Evolutionary conservation across 1,139 yeast species (phyloP), one percentile per base, ranked within the genome.

Genomic region (Geotrichum citri-aurantii): DNA sequence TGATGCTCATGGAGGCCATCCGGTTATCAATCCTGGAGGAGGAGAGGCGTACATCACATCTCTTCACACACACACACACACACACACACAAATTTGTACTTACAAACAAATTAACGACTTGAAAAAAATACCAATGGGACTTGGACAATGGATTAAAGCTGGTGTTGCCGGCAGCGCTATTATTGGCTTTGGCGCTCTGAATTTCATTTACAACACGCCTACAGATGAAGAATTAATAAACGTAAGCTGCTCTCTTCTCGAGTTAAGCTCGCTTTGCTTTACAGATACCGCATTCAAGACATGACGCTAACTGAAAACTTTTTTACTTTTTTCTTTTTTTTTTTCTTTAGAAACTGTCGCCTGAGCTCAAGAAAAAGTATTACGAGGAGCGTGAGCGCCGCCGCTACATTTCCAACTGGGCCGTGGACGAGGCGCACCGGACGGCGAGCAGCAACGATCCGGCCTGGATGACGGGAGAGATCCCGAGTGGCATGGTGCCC

Each of bases 211-310:
- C 69, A 82, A 92, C 2, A 85, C 90, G 0, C 97, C 97, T 1
- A 81, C 93, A 0, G 96, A 89, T 65, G 96, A 90, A 65, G 81
- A 91, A 68, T 73, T 91, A 57, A 80, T 91, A 50, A 82, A 84
- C 17, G 68, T 66, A 59, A 59, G 70, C 29, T 7, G 29, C 7
- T 7, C 29, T 60, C 31, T 40, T 24, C 8, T n/a, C n/a, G n/a
- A n/a, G n/a, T n/a, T n/a, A n/a, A n/a, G n/a, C n/a, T n/a, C n/a
- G n/a, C n/a, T n/a, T n/a, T n/a, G n/a, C 19, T 37, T n/a, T 12
- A 17, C 27, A 19, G 27, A 23, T 5, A 21, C 27, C 49, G 24
- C 7, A 26, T 26, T 26, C 29, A 26, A 26, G 7, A 26, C 29
- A 26, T 26, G 29, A 26, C 7, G 7, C 29, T 26, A 26, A 26